Evolutionary conservation across 2,329 filamentous ascomycete species (phyloP).

Genomic region (Microsporum audouinii): DNA sequence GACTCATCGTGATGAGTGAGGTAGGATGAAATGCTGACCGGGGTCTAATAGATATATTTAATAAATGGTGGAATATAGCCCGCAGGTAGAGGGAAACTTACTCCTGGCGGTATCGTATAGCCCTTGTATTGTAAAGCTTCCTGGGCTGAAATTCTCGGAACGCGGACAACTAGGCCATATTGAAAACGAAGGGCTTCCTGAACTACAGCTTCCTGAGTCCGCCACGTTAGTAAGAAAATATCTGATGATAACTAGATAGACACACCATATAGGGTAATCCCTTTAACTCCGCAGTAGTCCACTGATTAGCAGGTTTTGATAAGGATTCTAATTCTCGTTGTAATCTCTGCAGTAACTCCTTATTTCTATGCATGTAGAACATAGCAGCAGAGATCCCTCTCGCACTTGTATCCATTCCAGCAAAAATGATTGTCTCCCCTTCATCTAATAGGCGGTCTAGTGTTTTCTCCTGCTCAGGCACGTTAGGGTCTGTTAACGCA

Average conservation of each 20-base stretch:
- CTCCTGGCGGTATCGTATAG: constrained; percentile 17
- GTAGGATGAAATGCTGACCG: constrained; percentile 6
- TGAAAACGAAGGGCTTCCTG: constrained; percentile 21
- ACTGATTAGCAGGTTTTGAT: constrained; percentile 11
- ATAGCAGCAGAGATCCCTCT: constrained; percentile 17
- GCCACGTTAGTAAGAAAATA: not conserved
- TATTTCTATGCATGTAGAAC: constrained; percentile 21
- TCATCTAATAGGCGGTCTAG: constrained; percentile 18
- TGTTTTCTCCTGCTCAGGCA: constrained; percentile 15
- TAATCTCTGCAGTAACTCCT: constrained; percentile 14
- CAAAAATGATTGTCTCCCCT: constrained; percentile 18
- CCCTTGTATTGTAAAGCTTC: constrained; percentile 11
- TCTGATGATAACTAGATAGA: too few relatives aligned
- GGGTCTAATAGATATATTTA: not conserved
- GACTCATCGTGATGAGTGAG: constrained; percentile 1
- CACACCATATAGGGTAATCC: not conserved
- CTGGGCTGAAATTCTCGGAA: constrained; percentile 15
- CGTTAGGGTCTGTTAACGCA: not conserved
- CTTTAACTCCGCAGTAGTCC: not conserved
- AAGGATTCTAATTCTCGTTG: constrained; percentile 16
- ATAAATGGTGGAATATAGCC: not conserved
- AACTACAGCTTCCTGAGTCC: constrained; percentile 11
- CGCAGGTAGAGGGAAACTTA: constrained; percentile 5
- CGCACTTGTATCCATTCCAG: constrained; percentile 20
- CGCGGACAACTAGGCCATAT: constrained; percentile 13